phyloP scores from a whole-genome alignment of 202 grass and related monocot species.

The Panicum hallii region DNA sequence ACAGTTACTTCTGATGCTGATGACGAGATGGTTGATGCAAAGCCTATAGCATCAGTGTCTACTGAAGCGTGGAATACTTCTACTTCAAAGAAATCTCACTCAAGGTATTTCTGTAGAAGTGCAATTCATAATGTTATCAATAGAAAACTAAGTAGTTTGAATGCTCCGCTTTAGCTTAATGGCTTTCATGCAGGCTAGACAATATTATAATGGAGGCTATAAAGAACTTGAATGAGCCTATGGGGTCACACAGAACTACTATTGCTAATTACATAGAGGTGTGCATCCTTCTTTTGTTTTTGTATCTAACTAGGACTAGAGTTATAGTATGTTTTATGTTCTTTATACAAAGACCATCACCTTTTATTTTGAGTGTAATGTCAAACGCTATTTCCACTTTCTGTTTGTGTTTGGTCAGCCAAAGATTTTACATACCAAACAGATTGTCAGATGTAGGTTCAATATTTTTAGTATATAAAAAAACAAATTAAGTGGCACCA shows the following conservation, averaged over 20 bases:
- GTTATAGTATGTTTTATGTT: not conserved
- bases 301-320: constrained; percentile 10
- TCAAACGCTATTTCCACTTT: constrained; percentile 10
- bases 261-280: constrained; percentile 90
- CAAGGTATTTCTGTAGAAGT: constrained; percentile 47
- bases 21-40: constrained; percentile 56
- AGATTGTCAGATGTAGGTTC: not conserved
- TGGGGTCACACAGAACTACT: constrained; percentile 77
- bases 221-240: constrained; percentile 89
- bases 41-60: constrained; percentile 40
- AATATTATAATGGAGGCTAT: constrained; percentile 89
- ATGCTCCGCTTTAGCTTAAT: constrained; percentile 29
- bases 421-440: constrained; percentile 22
- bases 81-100: constrained; percentile 54
- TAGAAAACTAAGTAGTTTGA: constrained; percentile 9
- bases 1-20: constrained; percentile 48
- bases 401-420: constrained; percentile 4
- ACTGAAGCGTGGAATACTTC: constrained; percentile 28
- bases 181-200: constrained; percentile 70
- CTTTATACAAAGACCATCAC: not conserved
- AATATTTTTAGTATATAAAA: not conserved
- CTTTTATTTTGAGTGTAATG: not conserved
- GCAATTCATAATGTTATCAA: not conserved
- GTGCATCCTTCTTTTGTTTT: constrained; percentile 20
- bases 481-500: not conserved